Base-by-base conservation (phyloP, 257 asterid species). In the Verbena officinalis region DNA sequence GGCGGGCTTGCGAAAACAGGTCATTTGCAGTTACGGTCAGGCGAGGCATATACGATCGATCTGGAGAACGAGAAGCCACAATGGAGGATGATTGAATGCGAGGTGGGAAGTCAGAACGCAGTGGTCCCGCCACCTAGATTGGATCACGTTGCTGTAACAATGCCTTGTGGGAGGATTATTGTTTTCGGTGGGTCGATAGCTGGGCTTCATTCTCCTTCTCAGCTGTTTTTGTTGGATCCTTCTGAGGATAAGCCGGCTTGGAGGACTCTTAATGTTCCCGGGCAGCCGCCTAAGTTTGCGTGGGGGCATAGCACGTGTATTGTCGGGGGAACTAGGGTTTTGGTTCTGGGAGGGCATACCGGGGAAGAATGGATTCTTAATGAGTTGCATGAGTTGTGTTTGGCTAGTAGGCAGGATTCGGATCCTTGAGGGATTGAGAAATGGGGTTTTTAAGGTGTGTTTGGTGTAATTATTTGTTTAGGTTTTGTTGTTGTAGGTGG, bases 1-100 rank as follows among this genome's bases (percentile, higher is more conserved):
- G 97, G 96, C 34, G 97, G 97, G 9, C 87, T 90, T 13, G 97
- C 97, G 5, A 88, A 88, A 65, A 90, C 91, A 3, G 96, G 96
- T 24, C 95, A 88, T 81, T 57, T 90, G 66, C 93, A 89, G 67
- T 60, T 90, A 66, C 78, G 97, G 31, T 90, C 97, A 3, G 97
- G 95, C 48, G 96, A 88, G 69, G 90, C 96, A 4, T 90, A 90
- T 64, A 86, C 86, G 36, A 80, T 90, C 5, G 97, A 90, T 69
- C 73, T 83, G 69, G 97, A 85, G 62, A 82, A 85, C 1, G 95
- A 87, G 62, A 70, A 73, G 73, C 91, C 95, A 4, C 80, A 69
- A 12, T 90, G 97, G 97, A 85, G 88, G 79, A 89, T 78, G 57
- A 88, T 90, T 0, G 94, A 87, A 59, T 89, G 96, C 36, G 86